These are phyloP conservation scores for Lactifluus hygrophoroides DNA, from an alignment of 768 basidiomycete genomes.

Conservation along the genomic window DNA sequence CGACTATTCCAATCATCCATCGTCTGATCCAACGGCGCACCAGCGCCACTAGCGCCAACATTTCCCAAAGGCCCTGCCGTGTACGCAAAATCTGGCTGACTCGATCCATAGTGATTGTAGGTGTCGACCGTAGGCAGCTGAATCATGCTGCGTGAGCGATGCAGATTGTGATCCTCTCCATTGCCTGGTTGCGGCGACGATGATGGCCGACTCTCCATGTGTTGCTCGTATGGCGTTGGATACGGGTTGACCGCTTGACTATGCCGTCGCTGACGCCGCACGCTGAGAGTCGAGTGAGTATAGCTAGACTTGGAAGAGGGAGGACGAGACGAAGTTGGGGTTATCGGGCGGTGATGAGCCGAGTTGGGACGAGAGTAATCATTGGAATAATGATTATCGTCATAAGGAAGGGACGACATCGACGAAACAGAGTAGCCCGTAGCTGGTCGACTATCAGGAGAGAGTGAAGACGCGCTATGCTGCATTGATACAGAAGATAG, in stretches of 20 bases:
- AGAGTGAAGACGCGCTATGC: conserved; percentile 59
- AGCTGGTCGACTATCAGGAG: conserved; percentile 78
- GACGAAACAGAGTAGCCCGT: conserved; percentile 84
- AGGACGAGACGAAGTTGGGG: conserved; percentile 61
- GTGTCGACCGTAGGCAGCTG: conserved; percentile 64
- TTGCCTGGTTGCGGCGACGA: conserved; percentile 23
- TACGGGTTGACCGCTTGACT: conserved; percentile 86
- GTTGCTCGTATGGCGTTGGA: conserved; percentile 66
- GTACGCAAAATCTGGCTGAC: conserved; percentile 71
- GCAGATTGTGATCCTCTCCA: conserved; percentile 43
- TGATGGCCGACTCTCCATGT: conserved; percentile 22
- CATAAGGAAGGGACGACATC: conserved; percentile 51
- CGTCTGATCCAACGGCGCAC: conserved; percentile 24
- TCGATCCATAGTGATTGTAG: conserved; percentile 19
- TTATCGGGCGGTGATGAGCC: conserved; percentile 54
- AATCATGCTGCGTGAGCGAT: conserved; percentile 78
- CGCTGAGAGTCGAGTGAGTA: conserved; percentile 47
- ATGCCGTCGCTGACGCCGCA: conserved; percentile 68
- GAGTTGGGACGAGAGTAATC: conserved; percentile 69
- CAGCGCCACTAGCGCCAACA: conserved; percentile 20
- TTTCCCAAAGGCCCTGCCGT: conserved; percentile 42
- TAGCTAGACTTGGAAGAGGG: conserved; percentile 56
- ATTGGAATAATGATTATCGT: conserved; percentile 39
- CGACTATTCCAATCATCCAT: conserved; percentile 29
- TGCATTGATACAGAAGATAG: conserved; percentile 37